These are phyloP conservation scores for Lactarius indigo DNA, from an alignment of 768 basidiomycete genomes.

Conservation along the genomic window DNA sequence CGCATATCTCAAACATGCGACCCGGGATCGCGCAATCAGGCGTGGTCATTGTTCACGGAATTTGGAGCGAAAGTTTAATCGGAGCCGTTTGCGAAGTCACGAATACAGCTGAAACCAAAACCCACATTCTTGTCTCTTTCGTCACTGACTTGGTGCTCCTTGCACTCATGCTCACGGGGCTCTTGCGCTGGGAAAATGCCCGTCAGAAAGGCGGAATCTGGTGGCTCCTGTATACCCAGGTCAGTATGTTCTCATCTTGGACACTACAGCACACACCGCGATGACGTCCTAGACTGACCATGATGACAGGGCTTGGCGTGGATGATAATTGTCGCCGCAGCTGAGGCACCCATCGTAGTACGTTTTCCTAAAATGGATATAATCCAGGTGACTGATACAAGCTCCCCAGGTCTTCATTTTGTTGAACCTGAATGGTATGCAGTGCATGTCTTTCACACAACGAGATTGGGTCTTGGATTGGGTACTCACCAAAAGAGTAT, in stretches of 20 bases:
- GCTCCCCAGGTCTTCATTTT: neutral
- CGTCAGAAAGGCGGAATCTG: neutral
- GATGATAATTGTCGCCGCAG: neutral
- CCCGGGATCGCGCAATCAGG: neutral
- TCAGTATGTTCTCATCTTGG: neutral
- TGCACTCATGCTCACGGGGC: constrained; percentile 2
- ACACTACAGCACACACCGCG: neutral
- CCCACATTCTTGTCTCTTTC: neutral
- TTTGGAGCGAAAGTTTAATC: too few relatives aligned
- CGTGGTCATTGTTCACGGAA: neutral
- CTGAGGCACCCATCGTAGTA: neutral
- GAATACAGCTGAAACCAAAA: neutral
- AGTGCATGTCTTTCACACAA: neutral
- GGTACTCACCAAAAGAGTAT: too few relatives aligned
- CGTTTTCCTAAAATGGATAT: neutral
- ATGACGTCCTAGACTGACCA: neutral
- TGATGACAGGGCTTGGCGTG: neutral
- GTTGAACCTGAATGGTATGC: constrained; percentile 8
- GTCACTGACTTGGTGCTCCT: constrained; percentile 2
- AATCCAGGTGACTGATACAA: neutral
- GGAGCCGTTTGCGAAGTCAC: neutral
- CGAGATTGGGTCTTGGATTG: too few relatives aligned
- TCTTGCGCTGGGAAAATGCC: constrained; percentile 8
- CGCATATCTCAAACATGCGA: neutral
- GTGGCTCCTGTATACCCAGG: constrained; percentile 6